Base-by-base conservation (phyloP, 1,139 yeast genomes). In the Groenewaldozyma auringiensis region DNA sequence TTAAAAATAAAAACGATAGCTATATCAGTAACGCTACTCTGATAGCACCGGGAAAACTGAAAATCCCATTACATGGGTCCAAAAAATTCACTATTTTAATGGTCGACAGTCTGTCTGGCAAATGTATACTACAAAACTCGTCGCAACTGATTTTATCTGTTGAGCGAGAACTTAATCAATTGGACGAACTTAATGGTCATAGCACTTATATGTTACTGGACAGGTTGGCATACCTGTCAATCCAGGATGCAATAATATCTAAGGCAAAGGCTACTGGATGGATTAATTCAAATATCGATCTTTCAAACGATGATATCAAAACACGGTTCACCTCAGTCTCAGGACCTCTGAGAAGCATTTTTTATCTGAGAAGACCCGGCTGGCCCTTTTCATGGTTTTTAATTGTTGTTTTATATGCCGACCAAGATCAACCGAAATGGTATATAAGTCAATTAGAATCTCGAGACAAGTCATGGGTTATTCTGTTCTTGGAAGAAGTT, bases 341-440 rank as follows among this genome's bases (percentile, higher is more conserved):
- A 21, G 22, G 33, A 22, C 48, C 49, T 11, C 49, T 63, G 1
- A 54, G 53, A 27, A 37, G 53, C 3, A 53, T 63, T 8, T 57
- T 66, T 34, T 63, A 61, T 18, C 49, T 67, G 34, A 52, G 68
- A 13, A 58, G 55, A 39, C 57, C 65, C 1, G 47, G 48, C 4
- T 64, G 68, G 69, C 57, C 68, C 0, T 49, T 50, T 1, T 58
- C 62, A 14, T 67, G 70, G 69, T 66, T 60, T 45, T 48, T 67
- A 20, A 51, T 64, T 3, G 66, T 63, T 1, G 55, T 62, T 0
- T 45, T 65, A 4, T 51, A 53, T 3, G 52, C 54, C n/a, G 52
- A 53, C 20, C 42, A 45, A 20, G 53, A 48, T 34, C 48, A 32
- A 20, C 63, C 64, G 1, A 48, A 49, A 16, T 62, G 66, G 66